Evolutionary conservation across 805 yeast species (phyloP), one percentile per base, ranked within the genome.

Genomic region (Grigorovia transvaalensis): DNA sequence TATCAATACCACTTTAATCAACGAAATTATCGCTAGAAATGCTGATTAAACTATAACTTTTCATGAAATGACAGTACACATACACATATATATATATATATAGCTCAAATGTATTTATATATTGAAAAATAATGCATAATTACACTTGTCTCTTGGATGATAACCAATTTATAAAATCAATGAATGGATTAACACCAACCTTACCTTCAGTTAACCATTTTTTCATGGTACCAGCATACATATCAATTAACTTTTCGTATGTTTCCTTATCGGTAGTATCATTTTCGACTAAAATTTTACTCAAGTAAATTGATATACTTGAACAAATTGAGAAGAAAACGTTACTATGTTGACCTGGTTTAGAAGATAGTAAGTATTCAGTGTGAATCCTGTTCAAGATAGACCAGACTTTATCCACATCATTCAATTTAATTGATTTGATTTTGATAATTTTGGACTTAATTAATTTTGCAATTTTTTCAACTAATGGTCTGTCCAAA

Each of bases 131-230:
- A 5, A 46, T n/a, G 18, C 48, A 46, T 9, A 18, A 44, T 40
- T 40, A 42, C 45, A 19, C 29, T 48, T 64, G 52, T 55, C 77
- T 73, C 59, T 76, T 75, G n/a, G 85, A 71, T 56, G 74, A 75
- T 45, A 85, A 63, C 90, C 93, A 90, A 68, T 88, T 88, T 61
- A 85, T 76, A 55, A 88, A 79, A 59, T 89, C 96, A 57, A 81
- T 76, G 63, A 85, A 88, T 60, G 86, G 30, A 43, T 54, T 59
- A 3, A 59, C 49, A n/a, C 61, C 59, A 50, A 60, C 63, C 52
- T 61, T 65, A 33, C 65, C 62, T 43, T 53, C 44, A 9, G 20
- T 15, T 47, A 81, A 75, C 96, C 96, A 89, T 18, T 61, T 58
- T 56, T 79, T 77, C 65, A 88, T 59, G 11, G 84, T 69, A 0